Conservation (phyloP, 2,329 filamentous ascomycete species). For the Diplocarpon rosae region DNA sequence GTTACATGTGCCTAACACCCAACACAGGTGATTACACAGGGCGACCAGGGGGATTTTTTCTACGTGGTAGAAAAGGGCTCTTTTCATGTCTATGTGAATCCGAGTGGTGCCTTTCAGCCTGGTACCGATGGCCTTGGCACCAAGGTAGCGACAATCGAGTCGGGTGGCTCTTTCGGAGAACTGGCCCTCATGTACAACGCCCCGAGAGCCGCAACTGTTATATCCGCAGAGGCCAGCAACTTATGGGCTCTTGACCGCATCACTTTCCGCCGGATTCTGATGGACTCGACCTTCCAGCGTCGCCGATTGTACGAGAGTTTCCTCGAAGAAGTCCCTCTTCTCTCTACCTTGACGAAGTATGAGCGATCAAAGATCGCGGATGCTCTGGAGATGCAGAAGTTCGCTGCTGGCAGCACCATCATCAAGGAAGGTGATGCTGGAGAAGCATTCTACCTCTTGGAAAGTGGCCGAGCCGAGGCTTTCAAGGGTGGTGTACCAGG, state of each 20-base stretch:
- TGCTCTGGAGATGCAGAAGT: slow-evolving; percentile 85
- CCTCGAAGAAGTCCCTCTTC: slow-evolving; percentile 82
- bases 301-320: slow-evolving; percentile 96
- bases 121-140: slow-evolving; percentile 73
- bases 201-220: slow-evolving; percentile 85
- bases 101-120: slow-evolving; percentile 62
- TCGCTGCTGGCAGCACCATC: slow-evolving; percentile 65
- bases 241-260: slow-evolving; percentile 92
- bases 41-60: slow-evolving; percentile 93
- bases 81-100: slow-evolving; percentile 87
- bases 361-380: slow-evolving; percentile 97
- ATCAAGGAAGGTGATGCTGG: slow-evolving; percentile 88
- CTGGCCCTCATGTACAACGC: slow-evolving; percentile 98
- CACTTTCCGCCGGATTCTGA: slow-evolving; percentile 93
- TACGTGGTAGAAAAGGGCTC: slow-evolving; percentile 88
- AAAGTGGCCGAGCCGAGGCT: slow-evolving; percentile 76
- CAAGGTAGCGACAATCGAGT: slow-evolving; percentile 70
- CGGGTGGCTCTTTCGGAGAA: slow-evolving; percentile 92
- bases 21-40: slow-evolving; percentile 79
- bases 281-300: slow-evolving; percentile 95
- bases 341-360: slow-evolving; percentile 75
- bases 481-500: slow-evolving; percentile 64
- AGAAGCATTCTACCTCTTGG: slow-evolving; percentile 83
- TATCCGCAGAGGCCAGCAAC: slow-evolving; percentile 71
- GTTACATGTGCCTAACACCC: neutral